These are phyloP conservation scores for Auriscalpium vulgare DNA, from an alignment of 768 basidiomycete species.

Conservation along the genomic window DNA sequence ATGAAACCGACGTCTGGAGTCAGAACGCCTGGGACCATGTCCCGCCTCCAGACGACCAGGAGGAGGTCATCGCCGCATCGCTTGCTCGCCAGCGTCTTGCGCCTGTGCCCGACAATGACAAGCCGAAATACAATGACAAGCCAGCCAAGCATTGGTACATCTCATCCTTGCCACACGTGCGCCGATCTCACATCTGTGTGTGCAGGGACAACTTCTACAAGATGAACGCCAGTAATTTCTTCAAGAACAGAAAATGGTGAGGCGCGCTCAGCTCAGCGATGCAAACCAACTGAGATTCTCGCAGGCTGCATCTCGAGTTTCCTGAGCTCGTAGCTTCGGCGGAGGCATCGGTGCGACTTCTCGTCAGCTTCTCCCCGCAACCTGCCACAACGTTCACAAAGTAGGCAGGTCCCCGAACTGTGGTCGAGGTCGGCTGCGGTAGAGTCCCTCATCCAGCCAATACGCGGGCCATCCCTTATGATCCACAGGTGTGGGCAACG, in stretches of 20 bases:
- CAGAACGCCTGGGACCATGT: constrained; percentile 94
- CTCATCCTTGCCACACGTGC: not conserved
- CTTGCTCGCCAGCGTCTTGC: constrained; percentile 60
- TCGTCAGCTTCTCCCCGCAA: not conserved
- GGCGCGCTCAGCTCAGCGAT: constrained; percentile 1
- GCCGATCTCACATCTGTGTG: not conserved
- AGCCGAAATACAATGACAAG: constrained; percentile 61
- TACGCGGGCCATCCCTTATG: not conserved
- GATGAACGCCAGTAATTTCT: constrained; percentile 79
- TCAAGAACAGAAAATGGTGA: constrained; percentile 88
- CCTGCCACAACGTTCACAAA: not conserved
- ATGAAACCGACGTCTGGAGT: constrained; percentile 69
- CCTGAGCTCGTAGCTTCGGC: constrained; percentile 74
- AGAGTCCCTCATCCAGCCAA: constrained; percentile 15
- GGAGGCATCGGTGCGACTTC: constrained; percentile 21
- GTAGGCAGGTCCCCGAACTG: constrained; percentile 68
- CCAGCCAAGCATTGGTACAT: constrained; percentile 66
- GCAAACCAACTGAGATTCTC: not conserved
- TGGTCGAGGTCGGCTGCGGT: constrained; percentile 93
- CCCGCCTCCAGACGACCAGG: constrained; percentile 74
- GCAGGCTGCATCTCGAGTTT: constrained; percentile 89
- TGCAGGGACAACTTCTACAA: constrained; percentile 93
- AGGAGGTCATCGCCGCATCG: constrained; percentile 59
- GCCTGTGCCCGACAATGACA: constrained; percentile 71
- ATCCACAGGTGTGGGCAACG: constrained; percentile 80